Percentiles rank a stretch among this genome's conserved stretches.
phyloP scores from a whole-genome alignment of 2,329 filamentous ascomycete species.

The Neonectria faginata region DNA sequence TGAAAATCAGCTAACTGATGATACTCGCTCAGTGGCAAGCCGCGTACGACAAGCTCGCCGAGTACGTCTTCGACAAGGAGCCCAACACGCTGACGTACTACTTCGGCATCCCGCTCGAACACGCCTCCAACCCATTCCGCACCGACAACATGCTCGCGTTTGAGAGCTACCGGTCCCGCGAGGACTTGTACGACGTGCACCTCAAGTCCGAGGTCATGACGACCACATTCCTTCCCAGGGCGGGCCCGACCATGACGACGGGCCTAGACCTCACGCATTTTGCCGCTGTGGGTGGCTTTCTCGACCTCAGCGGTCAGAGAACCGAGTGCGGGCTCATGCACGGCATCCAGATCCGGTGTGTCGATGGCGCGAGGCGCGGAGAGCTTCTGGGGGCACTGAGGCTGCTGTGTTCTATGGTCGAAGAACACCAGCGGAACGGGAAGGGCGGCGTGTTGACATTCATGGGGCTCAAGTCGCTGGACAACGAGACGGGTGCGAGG shows the following conservation, averaged over 20 bases:
- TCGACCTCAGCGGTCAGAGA: constrained; percentile 34
- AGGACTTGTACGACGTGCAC: constrained; percentile 41
- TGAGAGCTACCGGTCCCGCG: constrained; percentile 35
- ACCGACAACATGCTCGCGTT: constrained; percentile 43
- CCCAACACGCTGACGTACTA: constrained; percentile 55
- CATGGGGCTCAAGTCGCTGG: constrained; percentile 35
- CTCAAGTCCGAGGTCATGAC: constrained; percentile 39
- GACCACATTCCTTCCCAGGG: constrained; percentile 35
- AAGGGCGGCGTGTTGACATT: constrained; percentile 39
- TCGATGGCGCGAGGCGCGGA: constrained; percentile 20
- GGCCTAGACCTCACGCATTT: constrained; percentile 42
- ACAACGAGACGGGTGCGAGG: constrained; percentile 37
- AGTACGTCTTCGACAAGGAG: constrained; percentile 50
- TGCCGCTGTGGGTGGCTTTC: constrained; percentile 38
- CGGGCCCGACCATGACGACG: constrained; percentile 38
- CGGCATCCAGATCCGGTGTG: constrained; percentile 36
- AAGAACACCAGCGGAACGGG: constrained; percentile 28
- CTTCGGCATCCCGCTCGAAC: constrained; percentile 54
- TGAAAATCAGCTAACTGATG: neutral
- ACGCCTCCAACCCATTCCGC: constrained; percentile 35
- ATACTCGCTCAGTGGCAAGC: constrained; percentile 52
- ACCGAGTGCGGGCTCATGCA: constrained; percentile 43
- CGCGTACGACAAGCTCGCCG: constrained; percentile 53
- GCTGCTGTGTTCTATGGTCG: constrained; percentile 34
- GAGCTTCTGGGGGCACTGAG: constrained; percentile 32